Conservation (phyloP, 2,329 filamentous ascomycete species). For the Malbranchea zuffiana region DNA sequence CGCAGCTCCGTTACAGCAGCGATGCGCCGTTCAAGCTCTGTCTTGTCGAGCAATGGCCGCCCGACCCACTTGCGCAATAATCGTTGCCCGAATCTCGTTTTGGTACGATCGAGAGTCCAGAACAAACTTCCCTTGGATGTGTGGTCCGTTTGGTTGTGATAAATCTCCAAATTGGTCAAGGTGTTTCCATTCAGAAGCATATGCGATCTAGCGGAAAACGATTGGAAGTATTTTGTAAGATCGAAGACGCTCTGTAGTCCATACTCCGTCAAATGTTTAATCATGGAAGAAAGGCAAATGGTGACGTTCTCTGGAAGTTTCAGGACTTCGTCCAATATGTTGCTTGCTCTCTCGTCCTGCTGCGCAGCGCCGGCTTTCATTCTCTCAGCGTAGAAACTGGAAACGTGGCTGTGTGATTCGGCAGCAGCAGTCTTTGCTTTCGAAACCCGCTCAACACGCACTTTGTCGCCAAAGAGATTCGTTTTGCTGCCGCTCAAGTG, state of each 20-base stretch:
- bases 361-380: conserved; percentile 50
- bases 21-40: conserved; percentile 64
- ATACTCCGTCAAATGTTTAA: conserved; percentile 82
- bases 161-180: conserved; percentile 85
- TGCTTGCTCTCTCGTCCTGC: conserved; percentile 47
- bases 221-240: conserved; percentile 91
- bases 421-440: conserved; percentile 72
- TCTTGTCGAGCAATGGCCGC: conserved; percentile 68
- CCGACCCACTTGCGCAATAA: conserved; percentile 92
- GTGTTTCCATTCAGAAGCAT: conserved; percentile 97
- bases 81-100: conserved; percentile 78
- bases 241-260: conserved; percentile 92
- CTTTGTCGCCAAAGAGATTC: conserved; percentile 85
- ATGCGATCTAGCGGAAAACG: conserved; percentile 84
- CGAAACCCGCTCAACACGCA: conserved; percentile 67
- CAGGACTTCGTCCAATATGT: conserved; percentile 74
- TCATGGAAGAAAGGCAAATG: conserved; percentile 92
- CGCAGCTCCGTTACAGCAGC: conserved; percentile 78
- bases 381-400: conserved; percentile 83
- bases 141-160: conserved; percentile 85
- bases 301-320: conserved; percentile 76
- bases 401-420: conserved; percentile 78
- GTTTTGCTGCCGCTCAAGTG: conserved; percentile 82
- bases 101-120: conserved; percentile 89
- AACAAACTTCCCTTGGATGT: conserved; percentile 78